Conservation (phyloP, 129 eudicot species). For the Helichrysum umbraculigerum region DNA sequence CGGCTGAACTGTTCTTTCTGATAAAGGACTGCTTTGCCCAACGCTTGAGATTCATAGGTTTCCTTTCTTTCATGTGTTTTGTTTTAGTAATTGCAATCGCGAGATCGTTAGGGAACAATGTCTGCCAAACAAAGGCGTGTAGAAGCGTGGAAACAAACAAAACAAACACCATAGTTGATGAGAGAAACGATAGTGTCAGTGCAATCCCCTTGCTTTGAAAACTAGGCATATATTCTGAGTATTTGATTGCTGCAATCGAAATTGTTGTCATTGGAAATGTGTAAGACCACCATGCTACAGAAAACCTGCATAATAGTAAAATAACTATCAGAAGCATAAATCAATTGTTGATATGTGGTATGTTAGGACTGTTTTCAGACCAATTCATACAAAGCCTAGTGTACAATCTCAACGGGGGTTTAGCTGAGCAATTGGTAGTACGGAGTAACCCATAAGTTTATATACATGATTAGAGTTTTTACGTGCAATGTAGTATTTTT, state of each 20-base stretch:
- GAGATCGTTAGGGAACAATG: conserved; percentile 79
- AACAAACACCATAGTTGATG: conserved; percentile 65
- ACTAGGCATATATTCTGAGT: conserved; percentile 67
- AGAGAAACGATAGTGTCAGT: conserved; percentile 53
- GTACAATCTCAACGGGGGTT: too few relatives aligned
- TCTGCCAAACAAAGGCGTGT: conserved; percentile 75
- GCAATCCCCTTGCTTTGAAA: conserved; percentile 61
- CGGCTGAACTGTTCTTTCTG: conserved; percentile 44
- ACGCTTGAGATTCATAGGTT: conserved; percentile 58
- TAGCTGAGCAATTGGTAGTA: too few relatives aligned
- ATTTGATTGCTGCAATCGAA: conserved; percentile 71
- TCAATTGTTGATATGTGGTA: neutral
- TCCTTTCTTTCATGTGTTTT: conserved; percentile 47
- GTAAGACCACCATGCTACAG: conserved; percentile 94
- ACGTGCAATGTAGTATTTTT: neutral
- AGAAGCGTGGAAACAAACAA: conserved; percentile 61
- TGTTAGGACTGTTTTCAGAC: neutral
- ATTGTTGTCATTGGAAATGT: conserved; percentile 88
- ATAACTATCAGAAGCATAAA: neutral
- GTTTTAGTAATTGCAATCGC: conserved; percentile 81
- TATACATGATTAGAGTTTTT: too few relatives aligned
- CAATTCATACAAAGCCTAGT: too few relatives aligned
- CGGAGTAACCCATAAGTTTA: too few relatives aligned
- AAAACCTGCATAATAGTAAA: conserved; percentile 54
- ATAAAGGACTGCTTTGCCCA: conserved; percentile 72